Evolutionary conservation across 108 stramenopile genomes (phyloP).

Genomic region (Pseudonitzschia multiseries): DNA sequence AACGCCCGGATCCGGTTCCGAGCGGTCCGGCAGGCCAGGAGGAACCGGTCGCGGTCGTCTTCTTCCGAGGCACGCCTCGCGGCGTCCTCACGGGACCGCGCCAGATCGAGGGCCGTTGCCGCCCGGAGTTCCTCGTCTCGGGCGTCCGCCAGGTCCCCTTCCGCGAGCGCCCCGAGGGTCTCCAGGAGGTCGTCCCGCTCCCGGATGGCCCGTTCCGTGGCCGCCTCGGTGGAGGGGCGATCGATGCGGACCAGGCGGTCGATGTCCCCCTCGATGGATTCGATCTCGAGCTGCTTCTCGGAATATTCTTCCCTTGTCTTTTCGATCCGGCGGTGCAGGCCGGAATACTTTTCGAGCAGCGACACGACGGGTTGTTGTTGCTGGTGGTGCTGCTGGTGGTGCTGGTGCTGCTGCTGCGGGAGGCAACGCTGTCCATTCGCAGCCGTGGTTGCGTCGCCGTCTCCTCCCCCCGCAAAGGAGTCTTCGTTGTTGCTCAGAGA

Average conservation of each 20-base stretch:
- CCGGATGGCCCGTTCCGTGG: not conserved
- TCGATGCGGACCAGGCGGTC: not conserved
- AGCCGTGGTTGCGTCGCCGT: too few relatives aligned
- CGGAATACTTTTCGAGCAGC: conserved; percentile 17
- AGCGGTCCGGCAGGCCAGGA: not conserved
- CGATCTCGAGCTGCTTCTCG: not conserved
- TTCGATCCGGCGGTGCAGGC: conserved; percentile 12
- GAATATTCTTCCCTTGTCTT: not conserved
- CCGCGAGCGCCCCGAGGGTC: not conserved
- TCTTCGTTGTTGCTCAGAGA: too few relatives aligned
- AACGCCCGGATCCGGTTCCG: not conserved
- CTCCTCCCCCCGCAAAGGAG: too few relatives aligned
- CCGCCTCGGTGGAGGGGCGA: not conserved
- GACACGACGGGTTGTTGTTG: conserved; percentile 11
- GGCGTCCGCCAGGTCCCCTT: not conserved
- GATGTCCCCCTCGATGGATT: conserved; percentile 6
- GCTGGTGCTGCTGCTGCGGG: not conserved
- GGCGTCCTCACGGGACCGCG: not conserved
- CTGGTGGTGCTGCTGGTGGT: not conserved
- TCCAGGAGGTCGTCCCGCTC: not conserved
- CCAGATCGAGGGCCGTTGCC: not conserved
- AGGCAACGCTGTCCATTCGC: not conserved
- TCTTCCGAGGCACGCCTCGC: not conserved
- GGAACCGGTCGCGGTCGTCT: not conserved
- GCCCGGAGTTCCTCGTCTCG: not conserved